phyloP scores from a whole-genome alignment of 2,329 filamentous ascomycete genomes.

The Penicillium sp. region DNA sequence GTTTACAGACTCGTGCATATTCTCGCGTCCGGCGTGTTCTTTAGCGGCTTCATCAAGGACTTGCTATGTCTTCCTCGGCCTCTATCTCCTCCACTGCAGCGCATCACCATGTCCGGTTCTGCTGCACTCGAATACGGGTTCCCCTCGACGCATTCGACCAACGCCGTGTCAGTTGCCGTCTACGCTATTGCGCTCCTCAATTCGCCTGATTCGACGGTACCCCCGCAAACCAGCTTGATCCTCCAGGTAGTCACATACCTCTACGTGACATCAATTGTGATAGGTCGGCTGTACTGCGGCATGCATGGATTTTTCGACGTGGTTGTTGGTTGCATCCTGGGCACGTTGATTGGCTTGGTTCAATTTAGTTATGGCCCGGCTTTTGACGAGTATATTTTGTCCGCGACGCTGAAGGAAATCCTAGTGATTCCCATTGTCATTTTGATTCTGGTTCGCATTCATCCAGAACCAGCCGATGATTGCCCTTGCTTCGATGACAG shows the following conservation, averaged over 20 bases:
- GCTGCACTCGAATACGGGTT: constrained; percentile 96
- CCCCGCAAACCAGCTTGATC: constrained; percentile 63
- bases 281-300: constrained; percentile 93
- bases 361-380: constrained; percentile 62
- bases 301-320: constrained; percentile 99
- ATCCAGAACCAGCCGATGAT: constrained; percentile 94
- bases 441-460: constrained; percentile 79
- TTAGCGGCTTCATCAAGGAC: constrained; percentile 93
- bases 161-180: constrained; percentile 90
- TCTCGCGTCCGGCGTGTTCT: constrained; percentile 78
- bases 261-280: constrained; percentile 86
- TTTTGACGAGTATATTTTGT: constrained; percentile 74
- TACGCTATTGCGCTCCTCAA: constrained; percentile 77
- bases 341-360: constrained; percentile 65
- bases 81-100: constrained; percentile 85
- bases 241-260: constrained; percentile 77
- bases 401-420: constrained; percentile 68
- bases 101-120: constrained; percentile 97
- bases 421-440: constrained; percentile 69
- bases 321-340: constrained; percentile 76
- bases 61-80: constrained; percentile 90
- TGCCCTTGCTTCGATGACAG: constrained; percentile 98
- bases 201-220: constrained; percentile 67
- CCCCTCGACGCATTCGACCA: constrained; percentile 95
- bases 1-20: constrained; percentile 66